Evolutionary conservation across 768 basidiomycete genomes (phyloP), one percentile per base, ranked within the genome.

Genomic region (Serendipita sp.): DNA sequence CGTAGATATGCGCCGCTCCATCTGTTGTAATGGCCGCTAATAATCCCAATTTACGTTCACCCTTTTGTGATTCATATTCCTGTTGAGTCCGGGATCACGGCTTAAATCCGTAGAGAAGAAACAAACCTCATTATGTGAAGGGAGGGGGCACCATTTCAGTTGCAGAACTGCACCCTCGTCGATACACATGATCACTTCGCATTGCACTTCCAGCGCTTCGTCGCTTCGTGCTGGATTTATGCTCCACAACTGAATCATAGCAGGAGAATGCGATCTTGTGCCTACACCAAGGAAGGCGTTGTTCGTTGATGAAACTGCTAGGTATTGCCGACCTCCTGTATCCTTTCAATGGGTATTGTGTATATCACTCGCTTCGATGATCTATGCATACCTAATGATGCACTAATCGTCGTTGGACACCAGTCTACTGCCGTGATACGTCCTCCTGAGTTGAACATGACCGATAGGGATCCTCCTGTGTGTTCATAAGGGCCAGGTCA

Each of bases 351-450:
- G 63, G 45, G 11, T 5, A n/a, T 67, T 11, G 13, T 13, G n/a
- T 8, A 4, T 8, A 15, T 32, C 5, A 28, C 7, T 41, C 41
- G 13, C 13, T 41, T 41, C 13, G 41, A 5, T 41, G n/a, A 8
- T 51, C 48, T 8, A 18, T 7, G n/a, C 78, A 68, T 69, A 88
- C 88, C 71, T 56, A 75, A 67, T 45, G 83, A 78, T 58, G 85
- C 83, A 41, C 79, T 75, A 24, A 77, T 73, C 66, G 86, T 80
- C 28, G 86, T 83, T 2, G 96, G 95, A 72, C 92, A 93, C 94
- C 94, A 98, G 68, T 94, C 92, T 41, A 95, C 70, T 2, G 85
- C 90, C 85, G 88, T 91, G n/a, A 90, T 87, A 0, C 91, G 88
- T 2, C 86, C 88, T 3, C 96, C 96, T 0, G 89, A 86, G 67